Evolutionary conservation across 163 green algal genomes (phyloP).

Genomic region (Scenedesmus sp.): DNA sequence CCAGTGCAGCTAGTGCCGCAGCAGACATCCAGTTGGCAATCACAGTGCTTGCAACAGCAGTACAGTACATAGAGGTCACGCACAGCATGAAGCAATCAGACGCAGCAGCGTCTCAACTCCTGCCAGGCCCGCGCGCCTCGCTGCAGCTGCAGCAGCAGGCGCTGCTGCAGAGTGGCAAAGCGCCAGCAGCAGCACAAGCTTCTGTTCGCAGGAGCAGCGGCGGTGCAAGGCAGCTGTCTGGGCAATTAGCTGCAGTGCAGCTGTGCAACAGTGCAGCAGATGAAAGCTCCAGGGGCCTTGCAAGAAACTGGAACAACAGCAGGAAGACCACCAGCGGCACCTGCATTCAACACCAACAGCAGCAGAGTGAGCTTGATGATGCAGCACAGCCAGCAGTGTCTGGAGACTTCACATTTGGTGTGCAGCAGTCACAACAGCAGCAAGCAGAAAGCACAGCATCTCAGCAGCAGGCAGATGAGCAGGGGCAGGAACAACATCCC

Average conservation of each 20-base stretch:
- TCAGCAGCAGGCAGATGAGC: not conserved
- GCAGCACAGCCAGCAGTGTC: not conserved
- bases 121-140: not conserved
- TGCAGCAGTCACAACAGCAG: not conserved
- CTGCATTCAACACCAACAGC: not conserved
- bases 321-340: not conserved
- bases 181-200: not conserved
- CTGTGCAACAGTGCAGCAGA: not conserved
- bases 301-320: not conserved
- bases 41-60: slow-evolving; percentile 39
- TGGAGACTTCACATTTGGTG: not conserved
- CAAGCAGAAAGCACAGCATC: not conserved
- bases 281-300: not conserved
- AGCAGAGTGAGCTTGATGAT: not conserved
- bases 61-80: slow-evolving; percentile 24
- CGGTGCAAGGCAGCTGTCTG: not conserved
- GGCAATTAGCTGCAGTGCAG: not conserved
- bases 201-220: not conserved
- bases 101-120: not conserved
- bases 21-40: slow-evolving; percentile 43
- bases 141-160: slow-evolving; percentile 2
- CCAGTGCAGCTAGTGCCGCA: slow-evolving; percentile 20
- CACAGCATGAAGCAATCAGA: not conserved
- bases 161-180: not conserved
- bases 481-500: not conserved